Conservation (phyloP, 208 protist species). For the Strigomonas galati region DNA sequence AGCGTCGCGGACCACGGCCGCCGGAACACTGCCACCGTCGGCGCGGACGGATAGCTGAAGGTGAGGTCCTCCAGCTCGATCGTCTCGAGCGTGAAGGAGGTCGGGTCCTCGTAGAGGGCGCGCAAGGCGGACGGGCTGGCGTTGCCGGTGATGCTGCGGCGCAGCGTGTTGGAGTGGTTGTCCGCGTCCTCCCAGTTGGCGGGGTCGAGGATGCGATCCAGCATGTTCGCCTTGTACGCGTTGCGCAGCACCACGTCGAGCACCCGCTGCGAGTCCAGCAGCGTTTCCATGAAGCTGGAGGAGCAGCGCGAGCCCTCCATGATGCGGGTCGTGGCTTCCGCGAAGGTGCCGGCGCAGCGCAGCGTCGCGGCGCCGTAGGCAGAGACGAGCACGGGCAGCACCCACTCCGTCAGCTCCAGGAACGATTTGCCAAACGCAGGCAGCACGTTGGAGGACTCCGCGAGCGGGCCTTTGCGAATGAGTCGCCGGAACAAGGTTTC, state of each 20-base stretch:
- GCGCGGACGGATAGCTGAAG: slow-evolving; percentile 65
- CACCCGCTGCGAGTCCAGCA: slow-evolving; percentile 43
- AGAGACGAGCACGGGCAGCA: slow-evolving; percentile 32
- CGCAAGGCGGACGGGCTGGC: not conserved
- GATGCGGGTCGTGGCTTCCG: slow-evolving; percentile 6
- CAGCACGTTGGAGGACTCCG: slow-evolving; percentile 25
- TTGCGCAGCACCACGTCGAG: slow-evolving; percentile 60
- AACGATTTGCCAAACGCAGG: slow-evolving; percentile 28
- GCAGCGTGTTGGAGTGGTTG: not conserved
- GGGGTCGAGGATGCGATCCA: slow-evolving; percentile 44
- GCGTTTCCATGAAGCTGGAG: slow-evolving; percentile 24
- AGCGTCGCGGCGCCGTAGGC: slow-evolving; percentile 24
- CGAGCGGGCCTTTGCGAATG: slow-evolving; percentile 10
- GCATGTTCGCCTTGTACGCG: slow-evolving; percentile 69
- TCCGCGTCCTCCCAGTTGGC: slow-evolving; percentile 46
- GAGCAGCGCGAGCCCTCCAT: slow-evolving; percentile 26
- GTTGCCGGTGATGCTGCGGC: not conserved
- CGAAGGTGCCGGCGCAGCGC: not conserved
- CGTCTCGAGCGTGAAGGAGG: not conserved
- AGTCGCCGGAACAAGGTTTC: not conserved
- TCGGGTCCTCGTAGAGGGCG: not conserved
- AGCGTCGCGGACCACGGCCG: not conserved
- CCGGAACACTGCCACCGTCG: slow-evolving; percentile 54
- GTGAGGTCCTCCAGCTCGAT: slow-evolving; percentile 29
- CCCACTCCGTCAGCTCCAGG: slow-evolving; percentile 30